Conservation (phyloP, 495 filamentous ascomycete species). For the Podospora conica region DNA sequence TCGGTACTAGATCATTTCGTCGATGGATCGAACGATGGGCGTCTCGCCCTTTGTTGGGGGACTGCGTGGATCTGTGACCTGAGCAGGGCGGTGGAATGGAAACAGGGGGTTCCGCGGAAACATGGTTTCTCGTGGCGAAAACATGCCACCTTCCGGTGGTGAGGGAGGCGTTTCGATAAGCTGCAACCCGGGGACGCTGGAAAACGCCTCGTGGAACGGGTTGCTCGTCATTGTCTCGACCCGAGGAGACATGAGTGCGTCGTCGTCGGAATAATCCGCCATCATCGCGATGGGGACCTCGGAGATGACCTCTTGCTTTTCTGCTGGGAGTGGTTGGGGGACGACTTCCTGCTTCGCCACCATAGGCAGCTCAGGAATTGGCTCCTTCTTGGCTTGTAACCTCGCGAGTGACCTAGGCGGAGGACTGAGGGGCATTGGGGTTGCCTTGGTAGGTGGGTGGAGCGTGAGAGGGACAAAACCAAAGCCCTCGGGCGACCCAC, state of each 20-base stretch:
- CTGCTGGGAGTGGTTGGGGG: background rate
- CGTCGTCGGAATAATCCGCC: constrained; percentile 31
- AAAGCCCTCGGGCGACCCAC: constrained; percentile 22
- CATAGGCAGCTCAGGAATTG: background rate
- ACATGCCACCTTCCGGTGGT: constrained; percentile 35
- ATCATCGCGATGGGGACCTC: constrained; percentile 28
- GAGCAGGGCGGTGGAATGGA: constrained; percentile 38
- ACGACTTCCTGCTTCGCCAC: background rate
- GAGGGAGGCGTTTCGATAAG: constrained; percentile 44
- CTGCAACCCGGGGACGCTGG: constrained; percentile 35
- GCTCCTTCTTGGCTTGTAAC: background rate
- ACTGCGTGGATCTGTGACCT: constrained; percentile 54
- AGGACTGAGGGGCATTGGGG: background rate
- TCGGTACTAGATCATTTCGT: constrained; percentile 44
- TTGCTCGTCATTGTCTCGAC: constrained; percentile 49
- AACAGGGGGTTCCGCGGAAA: constrained; percentile 46
- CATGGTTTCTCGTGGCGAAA: constrained; percentile 45
- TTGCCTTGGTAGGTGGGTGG: constrained; percentile 9
- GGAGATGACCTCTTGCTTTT: constrained; percentile 16
- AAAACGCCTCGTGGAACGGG: constrained; percentile 38
- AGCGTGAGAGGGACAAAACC: constrained; percentile 30
- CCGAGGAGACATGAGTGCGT: constrained; percentile 45
- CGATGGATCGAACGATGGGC: constrained; percentile 62
- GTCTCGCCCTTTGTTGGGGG: constrained; percentile 58
- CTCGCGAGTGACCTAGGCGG: background rate